A percentile compares a stretch with the other conserved stretches of the same genome.
These are phyloP conservation scores for Flammula alnicola DNA, from an alignment of 1,284 basidiomycete genomes.

Conservation along the genomic window DNA sequence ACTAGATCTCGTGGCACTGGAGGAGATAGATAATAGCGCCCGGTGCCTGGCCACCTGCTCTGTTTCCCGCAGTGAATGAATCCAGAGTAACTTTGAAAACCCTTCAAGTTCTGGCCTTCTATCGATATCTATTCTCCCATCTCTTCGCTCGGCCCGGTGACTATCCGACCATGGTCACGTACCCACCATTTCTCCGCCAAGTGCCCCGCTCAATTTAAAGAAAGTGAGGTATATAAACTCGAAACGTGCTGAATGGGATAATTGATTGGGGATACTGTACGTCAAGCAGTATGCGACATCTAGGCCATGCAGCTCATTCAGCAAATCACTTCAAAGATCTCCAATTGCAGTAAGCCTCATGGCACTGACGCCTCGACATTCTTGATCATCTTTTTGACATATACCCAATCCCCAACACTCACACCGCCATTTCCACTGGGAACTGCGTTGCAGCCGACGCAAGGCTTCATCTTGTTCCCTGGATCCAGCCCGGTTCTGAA, in stretches of 20 bases:
- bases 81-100: constrained; percentile 12
- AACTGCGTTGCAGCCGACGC: constrained; percentile 67
- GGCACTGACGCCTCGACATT: not conserved
- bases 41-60: constrained; percentile 23
- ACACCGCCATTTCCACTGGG: constrained; percentile 52
- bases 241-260: too few relatives aligned
- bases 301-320: too few relatives aligned
- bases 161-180: not conserved
- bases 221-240: too few relatives aligned
- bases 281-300: too few relatives aligned
- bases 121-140: constrained; percentile 7
- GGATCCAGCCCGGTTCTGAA: constrained; percentile 63
- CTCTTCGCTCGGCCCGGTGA: not conserved
- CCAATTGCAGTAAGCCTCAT: too few relatives aligned
- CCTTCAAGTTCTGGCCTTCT: constrained; percentile 6
- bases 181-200: not conserved
- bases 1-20: constrained; percentile 13
- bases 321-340: too few relatives aligned
- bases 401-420: constrained; percentile 60
- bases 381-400: constrained; percentile 45
- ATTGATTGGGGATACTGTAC: too few relatives aligned
- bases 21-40: constrained; percentile 6
- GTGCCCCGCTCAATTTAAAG: too few relatives aligned
- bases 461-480: constrained; percentile 50
- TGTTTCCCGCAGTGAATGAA: too few relatives aligned